Base-by-base conservation (phyloP, 768 basidiomycete species). In the Xerocomus brunneocitrinus region DNA sequence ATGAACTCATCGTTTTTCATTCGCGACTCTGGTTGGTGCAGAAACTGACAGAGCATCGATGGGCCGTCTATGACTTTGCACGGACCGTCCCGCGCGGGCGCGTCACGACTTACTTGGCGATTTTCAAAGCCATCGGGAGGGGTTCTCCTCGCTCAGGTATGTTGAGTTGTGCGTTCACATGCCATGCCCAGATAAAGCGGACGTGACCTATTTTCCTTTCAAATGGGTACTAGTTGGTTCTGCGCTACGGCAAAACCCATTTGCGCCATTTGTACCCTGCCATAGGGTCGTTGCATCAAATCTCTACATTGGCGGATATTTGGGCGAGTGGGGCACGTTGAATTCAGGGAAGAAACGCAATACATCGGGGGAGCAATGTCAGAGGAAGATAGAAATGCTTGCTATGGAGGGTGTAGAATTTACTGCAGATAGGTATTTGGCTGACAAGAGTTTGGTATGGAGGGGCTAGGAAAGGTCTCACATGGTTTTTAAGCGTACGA, bases 231-330 rank as follows among this genome's bases (percentile, higher is more conserved):
- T 14, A 81, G 85, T 85, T n/a, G 87, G 86, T 19, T 74, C 70
- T 31, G 86, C 85, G 0, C 67, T 88, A 27, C 73, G 81, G 39
- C 75, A 73, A 47, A 87, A 88, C 59, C 85, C 86, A 0, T 89
- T 87, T 64, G 76, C 77, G 4, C 86, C 86, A 0, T 76, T 73
- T 53, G 74, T 88, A 5, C 87, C 86, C 0, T 89, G 87, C 55
- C 87, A 88, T 60, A 79, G 86, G 32, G 76, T 89, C 49, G 78
- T 88, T 13, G 82, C 84, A 0, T 79, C 83, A 0, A 79, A 76
- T 56, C 64, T 76, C 10, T 84, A 75, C 50, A 72, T 87, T 12
- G 85, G 84, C 3, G 86, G 86, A 0, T 87, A 82, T 62, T 71
- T 67, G 38, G 85, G 84, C 16, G 80, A 85, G 65, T 84, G 82